Evolutionary conservation across 2,329 filamentous ascomycete genomes (phyloP), one percentile per base, ranked within the genome.

Genomic region (Chalara sp.): DNA sequence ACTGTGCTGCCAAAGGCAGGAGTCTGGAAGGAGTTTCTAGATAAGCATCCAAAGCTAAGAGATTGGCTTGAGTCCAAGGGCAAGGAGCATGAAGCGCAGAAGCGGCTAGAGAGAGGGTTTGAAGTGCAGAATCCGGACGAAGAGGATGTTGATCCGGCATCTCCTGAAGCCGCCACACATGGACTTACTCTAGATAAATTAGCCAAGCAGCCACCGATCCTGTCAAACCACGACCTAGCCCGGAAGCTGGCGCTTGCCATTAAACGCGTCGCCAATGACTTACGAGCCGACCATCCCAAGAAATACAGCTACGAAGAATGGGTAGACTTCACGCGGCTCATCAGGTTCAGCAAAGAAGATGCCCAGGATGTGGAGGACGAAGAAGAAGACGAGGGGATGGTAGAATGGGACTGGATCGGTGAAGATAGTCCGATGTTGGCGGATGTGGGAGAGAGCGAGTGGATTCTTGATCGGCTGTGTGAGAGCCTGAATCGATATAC

Each of bases 321-420:
- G 84, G 77, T 80, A 4, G 76, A 81, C 51, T 84, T 84, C 53
- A 83, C 80, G 3, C 70, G 75, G 11, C 64, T 87, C 47, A 85
- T 87, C 37, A 72, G 78, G 2, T 83, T 83, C 56, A 77, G 67
- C 37, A 65, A 61, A 48, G 68, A 63, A 31, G 55, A 56, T 6
- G 51, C 62, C 3, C 57, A 64, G 6, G 62, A 64, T 8, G 58
- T 67, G 2, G 58, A 67, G 32, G 57, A 67, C 1, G 72, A 76
- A 6, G 77, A 80, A 51, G 75, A 79, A 21, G 72, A 78, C n/a
- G 76, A 79, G 31, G 80, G 78, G 0, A 60, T 83, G 13, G 69
- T 85, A 1, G 77, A 84, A 33, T 87, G 84, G 83, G 84, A 87
- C 61, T 88, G 84, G 84, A 80, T 88, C 49, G 83, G 83, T 0